Conservation (phyloP, 805 yeast species). For the Hanseniaspora thailandica region DNA sequence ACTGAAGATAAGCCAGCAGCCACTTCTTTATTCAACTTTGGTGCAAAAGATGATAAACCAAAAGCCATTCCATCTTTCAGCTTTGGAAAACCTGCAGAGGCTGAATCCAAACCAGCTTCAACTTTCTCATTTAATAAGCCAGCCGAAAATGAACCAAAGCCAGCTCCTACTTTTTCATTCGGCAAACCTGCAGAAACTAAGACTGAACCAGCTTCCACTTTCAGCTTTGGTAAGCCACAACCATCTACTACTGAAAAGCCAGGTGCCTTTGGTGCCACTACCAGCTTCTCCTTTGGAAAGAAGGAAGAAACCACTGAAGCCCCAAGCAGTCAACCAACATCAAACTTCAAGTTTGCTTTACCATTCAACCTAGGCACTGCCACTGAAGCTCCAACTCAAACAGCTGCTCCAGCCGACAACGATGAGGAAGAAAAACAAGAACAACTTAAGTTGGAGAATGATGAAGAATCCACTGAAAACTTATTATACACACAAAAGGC, state of each 20-base stretch:
- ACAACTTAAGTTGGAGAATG: constrained; percentile 35
- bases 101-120: constrained; percentile 13
- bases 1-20: constrained; percentile 8
- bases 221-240: constrained; percentile 19
- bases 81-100: constrained; percentile 13
- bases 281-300: constrained; percentile 5
- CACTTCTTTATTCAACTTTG: background rate
- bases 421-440: constrained; percentile 37
- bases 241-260: constrained; percentile 16
- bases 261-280: constrained; percentile 18
- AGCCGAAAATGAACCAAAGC: background rate
- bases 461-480: constrained; percentile 81
- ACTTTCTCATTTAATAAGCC: background rate
- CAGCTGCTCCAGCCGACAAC: constrained; percentile 10
- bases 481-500: constrained; percentile 52
- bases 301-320: constrained; percentile 13
- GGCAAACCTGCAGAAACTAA: background rate
- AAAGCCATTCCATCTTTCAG: constrained; percentile 25
- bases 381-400: constrained; percentile 19
- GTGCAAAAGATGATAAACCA: constrained; percentile 1
- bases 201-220: constrained; percentile 17
- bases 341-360: constrained; percentile 27
- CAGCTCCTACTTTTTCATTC: background rate
- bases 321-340: constrained; percentile 20
- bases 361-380: constrained; percentile 26